phyloP scores from a whole-genome alignment of 2,329 filamentous ascomycete genomes.

The Ramularia endophylla region DNA sequence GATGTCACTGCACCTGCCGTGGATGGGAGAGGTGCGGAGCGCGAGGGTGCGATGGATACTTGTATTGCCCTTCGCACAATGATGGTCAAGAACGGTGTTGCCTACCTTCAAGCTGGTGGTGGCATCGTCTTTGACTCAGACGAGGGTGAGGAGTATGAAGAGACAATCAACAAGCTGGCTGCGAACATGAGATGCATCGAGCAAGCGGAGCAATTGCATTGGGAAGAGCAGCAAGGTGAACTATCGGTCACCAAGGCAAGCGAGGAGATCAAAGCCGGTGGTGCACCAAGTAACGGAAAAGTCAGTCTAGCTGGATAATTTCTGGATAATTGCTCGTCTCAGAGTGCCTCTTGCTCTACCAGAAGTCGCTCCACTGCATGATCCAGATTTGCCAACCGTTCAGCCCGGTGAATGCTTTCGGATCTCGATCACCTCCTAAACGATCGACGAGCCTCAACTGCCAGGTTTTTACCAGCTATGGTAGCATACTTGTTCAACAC shows the following conservation, averaged over 20 bases:
- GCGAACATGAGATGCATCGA: constrained; percentile 87
- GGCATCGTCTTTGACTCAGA: constrained; percentile 95
- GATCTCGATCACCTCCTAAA: too few relatives aligned
- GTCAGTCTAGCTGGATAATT: too few relatives aligned
- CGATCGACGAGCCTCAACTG: too few relatives aligned
- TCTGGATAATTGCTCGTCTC: too few relatives aligned
- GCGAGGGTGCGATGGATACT: constrained; percentile 87
- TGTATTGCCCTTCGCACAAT: constrained; percentile 82
- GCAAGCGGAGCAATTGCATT: constrained; percentile 67
- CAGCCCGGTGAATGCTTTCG: too few relatives aligned
- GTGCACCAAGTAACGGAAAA: background rate
- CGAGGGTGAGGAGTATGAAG: constrained; percentile 83
- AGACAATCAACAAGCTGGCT: constrained; percentile 94
- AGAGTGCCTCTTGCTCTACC: too few relatives aligned
- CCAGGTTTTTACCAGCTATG: too few relatives aligned
- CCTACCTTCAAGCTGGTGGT: constrained; percentile 82
- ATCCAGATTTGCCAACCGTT: too few relatives aligned
- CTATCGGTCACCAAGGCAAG: background rate
- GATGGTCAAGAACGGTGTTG: constrained; percentile 84
- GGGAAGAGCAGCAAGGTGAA: constrained; percentile 38
- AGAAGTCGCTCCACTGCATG: too few relatives aligned
- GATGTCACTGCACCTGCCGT: constrained; percentile 43
- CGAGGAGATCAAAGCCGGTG: background rate
- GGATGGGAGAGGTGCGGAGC: constrained; percentile 44
- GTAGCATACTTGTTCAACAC: too few relatives aligned